Base-by-base conservation (phyloP, 805 yeast genomes). In the Pichia rugopelliculosa region DNA sequence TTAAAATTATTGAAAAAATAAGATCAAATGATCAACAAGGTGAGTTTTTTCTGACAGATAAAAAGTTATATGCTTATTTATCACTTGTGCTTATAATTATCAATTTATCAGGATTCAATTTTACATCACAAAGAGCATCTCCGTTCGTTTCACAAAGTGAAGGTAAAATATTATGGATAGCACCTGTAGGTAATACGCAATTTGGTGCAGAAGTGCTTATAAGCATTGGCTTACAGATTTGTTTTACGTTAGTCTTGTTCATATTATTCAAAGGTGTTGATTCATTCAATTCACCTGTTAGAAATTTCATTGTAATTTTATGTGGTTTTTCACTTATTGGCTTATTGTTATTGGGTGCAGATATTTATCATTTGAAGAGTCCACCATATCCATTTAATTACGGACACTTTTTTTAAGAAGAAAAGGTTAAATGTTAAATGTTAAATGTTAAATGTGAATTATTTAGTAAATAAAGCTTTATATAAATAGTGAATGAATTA, bases 151-250 rank as follows among this genome's bases (percentile, higher is more conserved):
- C 82, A 1, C 69, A 67, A 46, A 68, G 72, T 2, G 58, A 76
- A 3, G 77, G 76, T 12, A 65, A 68, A n/a, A 59, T 81, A 3
- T 36, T 44, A 1, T 56, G 54, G 74, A 73, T 82, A 47, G 75
- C 84, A 49, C 87, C 87, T 13, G 88, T 87, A 4, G 62, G 66
- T 4, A 76, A 74, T 47, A 80, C 79, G 70, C 91, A 84, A 64
- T 79, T 84, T 62, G 91, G 93, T 0, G 64, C 76, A 4, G 95
- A 86, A 59, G 72, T 80, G 4, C 57, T 79, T 5, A 60, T 82
- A 2, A 74, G 83, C 8, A 73, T 77, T 3, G 60, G 56, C 2
- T 67, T 76, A 53, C 86, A 85, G 56, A 52, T 73, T 6, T 54
- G 64, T 0, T 66, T 84, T 53, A 77, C 75, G 0, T 44, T 63